Percentiles rank a stretch among this genome's conserved stretches.
These are phyloP conservation scores for Fusarium sambucinum DNA, from an alignment of 2,329 filamentous ascomycete species.

Conservation along the genomic window DNA sequence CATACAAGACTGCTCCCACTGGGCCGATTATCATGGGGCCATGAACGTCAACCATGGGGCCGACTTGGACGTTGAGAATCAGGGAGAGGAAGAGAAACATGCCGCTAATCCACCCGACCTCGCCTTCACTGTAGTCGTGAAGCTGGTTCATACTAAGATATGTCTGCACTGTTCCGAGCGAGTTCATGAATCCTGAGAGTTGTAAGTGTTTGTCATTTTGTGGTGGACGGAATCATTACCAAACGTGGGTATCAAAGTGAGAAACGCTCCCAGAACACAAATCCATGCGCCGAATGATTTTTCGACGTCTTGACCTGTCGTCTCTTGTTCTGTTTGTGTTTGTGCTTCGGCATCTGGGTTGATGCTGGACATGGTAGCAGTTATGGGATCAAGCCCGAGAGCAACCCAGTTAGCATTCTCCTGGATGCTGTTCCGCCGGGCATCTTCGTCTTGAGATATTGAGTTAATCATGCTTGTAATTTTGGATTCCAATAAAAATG, in stretches of 20 bases:
- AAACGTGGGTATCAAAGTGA: slow-evolving; percentile 42
- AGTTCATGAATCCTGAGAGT: slow-evolving; percentile 59
- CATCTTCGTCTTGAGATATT: neutral
- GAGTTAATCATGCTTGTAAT: slow-evolving; percentile 8
- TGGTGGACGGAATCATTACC: slow-evolving; percentile 22
- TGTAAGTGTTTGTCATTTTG: neutral
- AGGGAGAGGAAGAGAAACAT: slow-evolving; percentile 60
- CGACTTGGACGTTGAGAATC: slow-evolving; percentile 60
- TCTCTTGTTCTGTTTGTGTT: slow-evolving; percentile 14
- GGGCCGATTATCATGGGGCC: slow-evolving; percentile 58
- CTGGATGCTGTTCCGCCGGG: neutral
- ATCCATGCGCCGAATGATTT: slow-evolving; percentile 39
- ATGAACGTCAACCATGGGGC: slow-evolving; percentile 62
- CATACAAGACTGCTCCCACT: slow-evolving; percentile 53
- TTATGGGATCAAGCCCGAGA: slow-evolving; percentile 37
- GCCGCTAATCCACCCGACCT: slow-evolving; percentile 64
- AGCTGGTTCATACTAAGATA: slow-evolving; percentile 61
- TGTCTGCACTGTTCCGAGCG: slow-evolving; percentile 61
- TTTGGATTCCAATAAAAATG: neutral
- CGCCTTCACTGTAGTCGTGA: slow-evolving; percentile 54
- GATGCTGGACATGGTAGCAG: slow-evolving; percentile 30
- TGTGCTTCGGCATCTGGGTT: slow-evolving; percentile 30
- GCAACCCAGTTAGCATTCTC: slow-evolving; percentile 27
- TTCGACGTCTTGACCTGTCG: slow-evolving; percentile 31
- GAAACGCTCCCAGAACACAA: slow-evolving; percentile 44